These are phyloP conservation scores for Colletotrichum cuscutae DNA, from an alignment of 2,329 filamentous ascomycete genomes.

Conservation along the genomic window DNA sequence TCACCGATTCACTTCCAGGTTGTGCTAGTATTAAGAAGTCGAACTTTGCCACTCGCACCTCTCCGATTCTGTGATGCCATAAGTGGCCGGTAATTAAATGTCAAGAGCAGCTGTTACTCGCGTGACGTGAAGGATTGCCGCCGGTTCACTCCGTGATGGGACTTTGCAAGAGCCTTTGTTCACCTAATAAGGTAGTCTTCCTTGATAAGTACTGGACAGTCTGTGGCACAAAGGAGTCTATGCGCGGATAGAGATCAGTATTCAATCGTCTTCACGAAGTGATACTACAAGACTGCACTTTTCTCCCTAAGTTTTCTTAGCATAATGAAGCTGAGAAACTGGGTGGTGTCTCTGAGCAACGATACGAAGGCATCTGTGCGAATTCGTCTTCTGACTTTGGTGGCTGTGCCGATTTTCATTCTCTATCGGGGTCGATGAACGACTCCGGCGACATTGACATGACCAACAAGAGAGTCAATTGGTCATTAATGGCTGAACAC, in stretches of 20 bases:
- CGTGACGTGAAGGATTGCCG: background rate
- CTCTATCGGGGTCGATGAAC: too few relatives aligned
- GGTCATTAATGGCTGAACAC: too few relatives aligned
- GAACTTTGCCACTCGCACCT: conserved; percentile 37
- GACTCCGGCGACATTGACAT: too few relatives aligned
- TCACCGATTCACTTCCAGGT: conserved; percentile 40
- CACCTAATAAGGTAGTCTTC: conserved; percentile 36
- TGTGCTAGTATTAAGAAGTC: conserved; percentile 34
- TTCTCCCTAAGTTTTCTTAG: background rate
- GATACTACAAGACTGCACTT: background rate
- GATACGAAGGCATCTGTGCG: too few relatives aligned
- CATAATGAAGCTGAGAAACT: background rate
- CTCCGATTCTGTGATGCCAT: conserved; percentile 7
- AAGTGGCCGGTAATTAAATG: background rate
- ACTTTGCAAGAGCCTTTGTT: conserved; percentile 36
- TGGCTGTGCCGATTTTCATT: too few relatives aligned
- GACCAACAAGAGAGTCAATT: too few relatives aligned
- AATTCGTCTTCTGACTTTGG: too few relatives aligned
- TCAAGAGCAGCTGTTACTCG: too few relatives aligned
- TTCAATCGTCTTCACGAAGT: conserved; percentile 36
- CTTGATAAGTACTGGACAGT: conserved; percentile 36
- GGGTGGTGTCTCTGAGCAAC: too few relatives aligned
- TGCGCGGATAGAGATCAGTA: background rate
- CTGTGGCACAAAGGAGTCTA: background rate
- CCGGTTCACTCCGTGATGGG: conserved; percentile 20